Conservation (phyloP, 768 basidiomycete genomes). For the Pleurotus pulmonarius region DNA sequence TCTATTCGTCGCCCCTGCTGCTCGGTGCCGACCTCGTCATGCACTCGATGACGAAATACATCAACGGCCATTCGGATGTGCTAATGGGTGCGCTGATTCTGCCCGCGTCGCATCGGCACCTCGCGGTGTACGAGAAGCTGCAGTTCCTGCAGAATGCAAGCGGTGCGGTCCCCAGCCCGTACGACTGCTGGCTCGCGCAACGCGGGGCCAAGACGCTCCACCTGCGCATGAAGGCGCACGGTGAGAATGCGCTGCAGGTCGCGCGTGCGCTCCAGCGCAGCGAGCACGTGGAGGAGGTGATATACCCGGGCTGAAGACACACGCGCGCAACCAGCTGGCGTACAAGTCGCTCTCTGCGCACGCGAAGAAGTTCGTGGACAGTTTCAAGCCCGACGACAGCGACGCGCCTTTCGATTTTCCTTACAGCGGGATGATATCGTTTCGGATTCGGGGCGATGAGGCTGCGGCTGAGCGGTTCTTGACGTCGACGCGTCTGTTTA, state of each 20-base stretch:
- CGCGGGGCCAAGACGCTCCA: conserved; percentile 90
- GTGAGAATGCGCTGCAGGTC: conserved; percentile 74
- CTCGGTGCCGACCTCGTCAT: conserved; percentile 83
- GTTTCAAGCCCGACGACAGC: conserved; percentile 20
- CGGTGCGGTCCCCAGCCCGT: conserved; percentile 79
- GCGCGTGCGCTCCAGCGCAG: conserved; percentile 55
- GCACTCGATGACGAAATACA: conserved; percentile 85
- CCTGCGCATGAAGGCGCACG: conserved; percentile 85
- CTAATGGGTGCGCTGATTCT: conserved; percentile 84
- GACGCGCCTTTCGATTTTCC: conserved; percentile 59
- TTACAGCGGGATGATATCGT: conserved; percentile 89
- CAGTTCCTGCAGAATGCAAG: conserved; percentile 90
- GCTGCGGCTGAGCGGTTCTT: conserved; percentile 65
- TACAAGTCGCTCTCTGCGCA: conserved; percentile 62
- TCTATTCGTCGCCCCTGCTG: conserved; percentile 83
- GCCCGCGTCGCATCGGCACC: conserved; percentile 40
- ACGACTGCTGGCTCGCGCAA: conserved; percentile 88
- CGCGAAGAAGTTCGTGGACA: conserved; percentile 60
- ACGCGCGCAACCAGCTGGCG: conserved; percentile 65
- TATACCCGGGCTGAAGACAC: conserved; percentile 76
- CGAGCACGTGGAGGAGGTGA: conserved; percentile 70
- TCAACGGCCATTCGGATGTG: conserved; percentile 93
- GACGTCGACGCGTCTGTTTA: conserved; percentile 60
- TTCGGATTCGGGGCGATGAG: conserved; percentile 58
- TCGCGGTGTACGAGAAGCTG: conserved; percentile 47